Conservation (phyloP, 352 stramenopile species). For the Globisporangium barbulae region DNA sequence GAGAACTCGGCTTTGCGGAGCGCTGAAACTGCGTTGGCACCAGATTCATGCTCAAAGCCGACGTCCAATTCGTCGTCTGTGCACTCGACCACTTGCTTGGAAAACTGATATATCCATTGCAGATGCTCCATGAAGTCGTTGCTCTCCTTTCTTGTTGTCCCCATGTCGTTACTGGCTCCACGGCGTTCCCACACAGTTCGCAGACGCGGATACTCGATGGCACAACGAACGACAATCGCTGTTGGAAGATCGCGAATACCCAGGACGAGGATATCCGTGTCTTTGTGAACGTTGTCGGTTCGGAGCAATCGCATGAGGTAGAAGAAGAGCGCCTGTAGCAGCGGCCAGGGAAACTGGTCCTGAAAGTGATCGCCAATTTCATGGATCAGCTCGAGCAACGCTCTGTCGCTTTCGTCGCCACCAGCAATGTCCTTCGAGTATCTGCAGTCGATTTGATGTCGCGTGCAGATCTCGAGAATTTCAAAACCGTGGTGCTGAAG, state of each 20-base stretch:
- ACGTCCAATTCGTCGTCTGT: no score
- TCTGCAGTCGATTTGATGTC: not conserved
- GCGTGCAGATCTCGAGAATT: constrained; percentile 14
- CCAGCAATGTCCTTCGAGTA: not conserved
- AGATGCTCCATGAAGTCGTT: constrained; percentile 2
- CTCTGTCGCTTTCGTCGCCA: not conserved
- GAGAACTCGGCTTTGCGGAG: not conserved
- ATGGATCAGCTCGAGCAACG: constrained; percentile 1
- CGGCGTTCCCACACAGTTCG: not conserved
- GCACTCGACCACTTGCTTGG: not conserved
- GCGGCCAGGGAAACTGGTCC: constrained; percentile 7
- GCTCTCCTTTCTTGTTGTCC: not conserved
- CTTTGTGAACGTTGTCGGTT: not conserved
- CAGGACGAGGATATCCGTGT: not conserved
- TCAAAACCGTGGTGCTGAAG: constrained; percentile 18
- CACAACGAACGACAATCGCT: constrained; percentile 9
- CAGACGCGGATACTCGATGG: constrained; percentile 3
- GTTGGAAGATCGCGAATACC: constrained; percentile 2
- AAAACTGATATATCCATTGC: constrained; percentile 5
- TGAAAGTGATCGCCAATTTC: constrained; percentile 5
- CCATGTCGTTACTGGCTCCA: not conserved
- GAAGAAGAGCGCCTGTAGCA: constrained; percentile 7
- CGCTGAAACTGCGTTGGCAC: not conserved
- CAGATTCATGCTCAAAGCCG: not conserved
- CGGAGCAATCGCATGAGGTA: not conserved